Conservation (phyloP, 2,329 filamentous ascomycete species). For the Penicillium capsulatum region DNA sequence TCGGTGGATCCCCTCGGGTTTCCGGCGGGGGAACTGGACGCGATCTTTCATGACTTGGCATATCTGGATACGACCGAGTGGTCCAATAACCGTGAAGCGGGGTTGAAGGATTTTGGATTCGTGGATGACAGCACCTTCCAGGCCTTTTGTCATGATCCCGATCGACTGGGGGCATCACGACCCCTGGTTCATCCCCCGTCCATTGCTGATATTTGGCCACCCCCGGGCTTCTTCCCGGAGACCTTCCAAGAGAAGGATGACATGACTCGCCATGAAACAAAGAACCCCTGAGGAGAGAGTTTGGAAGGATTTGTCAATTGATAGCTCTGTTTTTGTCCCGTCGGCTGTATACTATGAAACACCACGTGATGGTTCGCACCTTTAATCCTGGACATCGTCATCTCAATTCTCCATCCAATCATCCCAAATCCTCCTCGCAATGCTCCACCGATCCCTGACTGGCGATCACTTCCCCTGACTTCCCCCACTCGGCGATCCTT, state of each 20-base stretch:
- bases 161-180: conserved; percentile 37
- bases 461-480: too few relatives aligned
- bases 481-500: conserved; percentile 14
- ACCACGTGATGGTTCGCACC: too few relatives aligned
- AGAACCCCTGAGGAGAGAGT: conserved; percentile 1
- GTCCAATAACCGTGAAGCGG: conserved; percentile 40
- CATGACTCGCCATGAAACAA: too few relatives aligned
- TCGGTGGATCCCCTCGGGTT: conserved; percentile 4
- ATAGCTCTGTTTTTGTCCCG: too few relatives aligned
- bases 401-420: too few relatives aligned
- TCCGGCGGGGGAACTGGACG: conserved; percentile 35
- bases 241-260: conserved; percentile 30
- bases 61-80: conserved; percentile 46
- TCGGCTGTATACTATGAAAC: too few relatives aligned
- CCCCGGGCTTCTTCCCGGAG: conserved; percentile 41
- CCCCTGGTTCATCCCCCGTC: conserved; percentile 37
- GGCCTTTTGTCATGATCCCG: conserved; percentile 44
- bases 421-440: too few relatives aligned
- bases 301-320: too few relatives aligned
- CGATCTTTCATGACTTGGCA: conserved; percentile 45
- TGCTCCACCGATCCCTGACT: too few relatives aligned
- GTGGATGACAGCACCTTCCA: conserved; percentile 44
- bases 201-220: conserved; percentile 43
- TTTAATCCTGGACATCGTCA: too few relatives aligned
- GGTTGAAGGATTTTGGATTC: conserved; percentile 43